Evolutionary conservation across 2,329 filamentous ascomycete species (phyloP), one percentile per base, ranked within the genome.

Genomic region (Aspergillus pseudoterreus): DNA sequence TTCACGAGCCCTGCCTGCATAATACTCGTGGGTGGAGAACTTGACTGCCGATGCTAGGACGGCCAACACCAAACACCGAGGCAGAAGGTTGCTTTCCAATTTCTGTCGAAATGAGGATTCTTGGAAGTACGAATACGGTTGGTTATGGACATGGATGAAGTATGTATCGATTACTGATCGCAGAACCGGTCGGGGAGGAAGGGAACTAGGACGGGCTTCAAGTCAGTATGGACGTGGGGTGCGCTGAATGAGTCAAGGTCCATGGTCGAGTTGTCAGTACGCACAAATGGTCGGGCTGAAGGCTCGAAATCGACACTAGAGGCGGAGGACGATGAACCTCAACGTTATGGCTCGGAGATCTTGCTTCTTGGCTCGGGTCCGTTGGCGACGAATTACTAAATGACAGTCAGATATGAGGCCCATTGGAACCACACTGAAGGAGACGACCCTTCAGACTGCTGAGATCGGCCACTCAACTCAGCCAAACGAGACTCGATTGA

Each of bases 81-180:
- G 69, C 1, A 71, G 24, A 6, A 22, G n/a, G 3, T 57, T 56
- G 8, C 56, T 51, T 6, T 63, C 54, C 1, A 71, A 50, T 21
- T 57, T 57, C 15, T 59, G 55, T 4, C 69, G 63, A 47, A 74
- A 73, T 2, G 52, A 61, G 0, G 36, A 42, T 46, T 72, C 69
- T 24, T 71, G 68, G 50, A 73, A 71, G 49, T 67, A 71, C 0
- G 61, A 66, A 52, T 74, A 74, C 1, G 71, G 71, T 30, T 72
- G 68, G 33, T 71, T 71, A 30, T 73, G 71, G 22, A 61, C 64
- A 43, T 62, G 66, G 6, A 38, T 32, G 47, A 74, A 73, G 46
- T 67, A 74, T 4, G 61, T 62, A 27, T 61, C 57, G 4, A 65
- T 55, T 5, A 63, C 48, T 0, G 60, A 62, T 6, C 24, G 27